Evolutionary conservation across 2,329 filamentous ascomycete species (phyloP), one percentile per base, ranked within the genome.

Genomic region (Nigrograna mackinnonii): DNA sequence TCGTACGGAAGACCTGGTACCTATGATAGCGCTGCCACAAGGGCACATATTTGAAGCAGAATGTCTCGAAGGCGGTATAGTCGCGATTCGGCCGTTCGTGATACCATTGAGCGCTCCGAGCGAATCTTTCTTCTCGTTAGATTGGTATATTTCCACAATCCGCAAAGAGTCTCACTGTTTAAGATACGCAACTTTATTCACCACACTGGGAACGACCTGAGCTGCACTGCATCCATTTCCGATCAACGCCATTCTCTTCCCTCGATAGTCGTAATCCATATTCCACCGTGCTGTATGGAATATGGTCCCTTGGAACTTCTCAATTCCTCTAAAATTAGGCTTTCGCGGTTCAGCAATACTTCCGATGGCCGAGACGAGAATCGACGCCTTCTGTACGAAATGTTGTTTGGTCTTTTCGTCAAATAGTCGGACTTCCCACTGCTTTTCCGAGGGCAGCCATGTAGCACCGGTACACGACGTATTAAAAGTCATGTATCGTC

Each of bases 401-500:
- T 71, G 60, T 31, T 58, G 35, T 26, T 54, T 41, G 0, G 61
- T 61, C 12, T 55, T 47, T 28, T 59, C 54, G 7, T 76, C 62
- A 16, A 60, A 58, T 9, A 78, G 57, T 39, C 70, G 72, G 14
- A 78, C 71, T 2, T 61, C 64, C 76, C 76, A 79, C 46, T 73
- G 58, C 5, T 71, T 73, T 6, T 57, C 58, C 5, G 71, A 62
- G 20, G 75, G 69, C 33, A 74, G 57, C 75, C 74, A 78, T 30
- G 66, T 69, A 21, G 69, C 70, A 2, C 72, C 71, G 2, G 66
- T 53, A n/a, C 78, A 67, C 42, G 72, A 62, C 9, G 68, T 72
- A 38, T 71, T 68, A 60, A 78, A 77, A 6, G 54, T 69, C 72
- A 78, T 77, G 52, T 76, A 75, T 46, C 76, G 74, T 19, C 72